phyloP scores from a whole-genome alignment of 257 asterid genomes.

The Ballota nigra region DNA sequence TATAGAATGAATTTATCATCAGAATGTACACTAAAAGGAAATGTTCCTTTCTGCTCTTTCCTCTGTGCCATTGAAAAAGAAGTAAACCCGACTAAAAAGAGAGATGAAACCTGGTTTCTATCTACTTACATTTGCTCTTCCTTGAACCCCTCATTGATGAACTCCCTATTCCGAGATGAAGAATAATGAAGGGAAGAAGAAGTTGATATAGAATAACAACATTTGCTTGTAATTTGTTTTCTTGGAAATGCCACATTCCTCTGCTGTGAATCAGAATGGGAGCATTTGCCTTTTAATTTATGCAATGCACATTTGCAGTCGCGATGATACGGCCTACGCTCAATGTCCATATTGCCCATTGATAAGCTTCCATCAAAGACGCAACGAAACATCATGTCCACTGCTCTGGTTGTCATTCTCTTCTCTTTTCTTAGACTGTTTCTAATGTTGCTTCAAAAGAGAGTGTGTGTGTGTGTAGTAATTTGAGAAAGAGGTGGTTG shows the following conservation, averaged over 20 bases:
- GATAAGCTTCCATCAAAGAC: conserved; percentile 38
- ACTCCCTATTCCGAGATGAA: not conserved
- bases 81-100: not conserved
- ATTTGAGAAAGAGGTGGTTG: not conserved
- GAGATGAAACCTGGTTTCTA: not conserved
- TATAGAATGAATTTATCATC: not conserved
- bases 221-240: not conserved
- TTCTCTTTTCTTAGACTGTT: not conserved
- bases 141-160: not conserved
- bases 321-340: conserved; percentile 41
- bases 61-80: not conserved
- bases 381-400: conserved; percentile 25
- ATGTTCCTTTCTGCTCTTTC: not conserved
- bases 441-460: not conserved
- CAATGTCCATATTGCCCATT: conserved; percentile 32
- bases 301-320: conserved; percentile 48
- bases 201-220: conserved; percentile 4
- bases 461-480: not conserved
- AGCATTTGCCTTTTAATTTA: conserved; percentile 23
- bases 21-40: not conserved
- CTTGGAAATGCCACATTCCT: conserved; percentile 30
- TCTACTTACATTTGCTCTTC: not conserved
- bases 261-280: conserved; percentile 2
- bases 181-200: conserved; percentile 18
- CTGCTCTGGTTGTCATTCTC: conserved; percentile 33